phyloP scores from a whole-genome alignment of 2,329 filamentous ascomycete species.

The Paramyrothecium roridum region DNA sequence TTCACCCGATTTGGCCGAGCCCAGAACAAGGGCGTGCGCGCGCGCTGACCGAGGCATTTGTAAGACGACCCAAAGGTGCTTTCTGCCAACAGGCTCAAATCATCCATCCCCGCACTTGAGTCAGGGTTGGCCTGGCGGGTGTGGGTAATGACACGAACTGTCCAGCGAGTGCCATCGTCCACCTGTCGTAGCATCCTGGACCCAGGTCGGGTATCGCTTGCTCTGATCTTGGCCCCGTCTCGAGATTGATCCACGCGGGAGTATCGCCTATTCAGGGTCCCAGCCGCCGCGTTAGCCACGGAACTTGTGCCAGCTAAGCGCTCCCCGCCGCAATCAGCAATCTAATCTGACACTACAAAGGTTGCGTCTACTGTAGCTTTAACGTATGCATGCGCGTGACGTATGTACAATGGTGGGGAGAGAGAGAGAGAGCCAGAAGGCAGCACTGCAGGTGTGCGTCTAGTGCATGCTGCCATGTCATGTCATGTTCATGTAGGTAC shows the following conservation, averaged over 20 bases:
- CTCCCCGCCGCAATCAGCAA: neutral
- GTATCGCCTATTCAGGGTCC: neutral
- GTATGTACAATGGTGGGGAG: neutral
- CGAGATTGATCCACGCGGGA: neutral
- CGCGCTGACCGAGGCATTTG: neutral
- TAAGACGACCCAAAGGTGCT: neutral
- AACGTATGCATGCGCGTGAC: neutral
- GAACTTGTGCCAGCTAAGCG: neutral
- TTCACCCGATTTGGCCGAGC: neutral
- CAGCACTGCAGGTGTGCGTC: neutral
- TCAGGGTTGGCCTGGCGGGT: neutral
- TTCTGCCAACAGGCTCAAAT: neutral
- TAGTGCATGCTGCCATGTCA: neutral
- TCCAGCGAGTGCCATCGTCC: neutral
- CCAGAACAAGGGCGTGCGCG: neutral
- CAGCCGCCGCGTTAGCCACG: neutral
- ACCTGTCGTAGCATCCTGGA: neutral
- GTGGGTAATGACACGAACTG: neutral
- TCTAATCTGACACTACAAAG: too few species aligned
- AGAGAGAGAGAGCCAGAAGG: neutral
- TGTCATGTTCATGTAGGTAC: too few species aligned
- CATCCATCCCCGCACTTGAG: neutral
- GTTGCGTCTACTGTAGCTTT: neutral
- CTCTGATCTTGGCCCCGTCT: neutral
- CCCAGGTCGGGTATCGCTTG: neutral